Base-by-base conservation (phyloP, 1,139 yeast species). In the Lodderomyces parapsilosis region DNA sequence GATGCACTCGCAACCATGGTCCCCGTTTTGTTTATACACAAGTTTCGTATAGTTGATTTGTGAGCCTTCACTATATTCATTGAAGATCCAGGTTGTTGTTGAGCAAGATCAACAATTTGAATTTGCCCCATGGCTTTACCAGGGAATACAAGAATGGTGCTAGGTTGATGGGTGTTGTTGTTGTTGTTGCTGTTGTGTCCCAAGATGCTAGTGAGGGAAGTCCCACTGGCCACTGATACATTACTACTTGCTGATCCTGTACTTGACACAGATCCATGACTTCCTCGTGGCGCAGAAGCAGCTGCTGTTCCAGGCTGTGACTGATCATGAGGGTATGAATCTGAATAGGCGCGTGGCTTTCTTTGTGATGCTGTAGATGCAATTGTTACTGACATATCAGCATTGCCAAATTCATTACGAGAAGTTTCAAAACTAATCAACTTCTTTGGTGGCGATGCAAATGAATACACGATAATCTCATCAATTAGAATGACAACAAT, bases 1-100 rank as follows among this genome's bases (percentile, higher is more conserved):
- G 95, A 85, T 3, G 96, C 96, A 10, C 93, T 83, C 1, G 97
- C 98, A 4, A 93, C 71, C 72, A 87, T 72, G 1, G 84, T 75
- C 0, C 96, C 96, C n/a, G 81, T 68, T 37, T 80, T 73, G 55
- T 85, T 86, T 33, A 91, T 20, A 1, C 87, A 79, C 13, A 91
- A 62, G 48, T 86, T 78, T 47, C 89, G 69, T 38, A 91, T 78
- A 22, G 74, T 73, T 2, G 88, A 75, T 57, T 82, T 84, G 63
- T 90, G 97, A 1, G 96, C 96, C 54, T 89, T 85, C 31, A 91
- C 78, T 4, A 91, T 82, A 37, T 88, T 81, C 2, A 84, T 81
- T 36, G 81, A 62, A 51, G 40, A 30, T 13, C 23, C 17, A 30
- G 19, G 27, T 27, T 38, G 40, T 17, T 37, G 34, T 20, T 38